These are phyloP conservation scores for Neofusicoccum cordaticola DNA, from an alignment of 2,329 filamentous ascomycete species.

Conservation along the genomic window DNA sequence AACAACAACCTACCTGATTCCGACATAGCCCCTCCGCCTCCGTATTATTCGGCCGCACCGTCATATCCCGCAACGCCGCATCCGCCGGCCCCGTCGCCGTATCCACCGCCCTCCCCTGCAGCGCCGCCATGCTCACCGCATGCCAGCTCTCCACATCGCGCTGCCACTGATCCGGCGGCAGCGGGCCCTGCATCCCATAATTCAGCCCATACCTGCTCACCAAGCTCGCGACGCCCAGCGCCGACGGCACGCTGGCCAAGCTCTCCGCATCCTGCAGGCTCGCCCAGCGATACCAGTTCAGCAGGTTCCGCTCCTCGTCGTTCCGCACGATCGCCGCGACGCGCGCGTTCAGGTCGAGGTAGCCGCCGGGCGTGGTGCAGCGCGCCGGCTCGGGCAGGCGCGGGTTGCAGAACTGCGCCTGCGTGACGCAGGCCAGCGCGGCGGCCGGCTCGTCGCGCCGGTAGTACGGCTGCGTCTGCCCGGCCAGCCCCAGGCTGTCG, in stretches of 20 bases:
- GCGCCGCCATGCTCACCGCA: not conserved
- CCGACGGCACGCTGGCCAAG: constrained; percentile 10
- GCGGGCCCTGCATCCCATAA: constrained; percentile 19
- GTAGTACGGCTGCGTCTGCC: not conserved
- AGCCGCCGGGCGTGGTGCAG: not conserved
- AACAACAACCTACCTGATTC: not conserved
- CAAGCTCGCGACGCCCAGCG: constrained; percentile 18
- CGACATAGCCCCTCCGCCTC: not conserved
- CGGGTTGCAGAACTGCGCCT: constrained; percentile 19
- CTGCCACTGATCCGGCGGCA: constrained; percentile 37
- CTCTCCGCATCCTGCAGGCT: constrained; percentile 19
- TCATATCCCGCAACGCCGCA: not conserved
- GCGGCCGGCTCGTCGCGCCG: constrained; percentile 12
- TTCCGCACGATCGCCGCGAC: not conserved
- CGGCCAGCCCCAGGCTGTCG: not conserved
- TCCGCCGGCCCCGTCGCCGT: not conserved
- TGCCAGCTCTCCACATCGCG: constrained; percentile 31
- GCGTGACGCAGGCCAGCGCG: constrained; percentile 16
- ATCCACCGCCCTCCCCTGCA: not conserved
- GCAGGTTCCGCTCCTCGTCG: not conserved
- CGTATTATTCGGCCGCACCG: not conserved
- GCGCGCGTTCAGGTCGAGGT: not conserved
- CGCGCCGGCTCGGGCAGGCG: not conserved
- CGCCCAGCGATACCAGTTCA: constrained; percentile 25
- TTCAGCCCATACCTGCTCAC: constrained; percentile 16